These are phyloP conservation scores for Globisporangium sylvaticum DNA, from an alignment of 352 stramenopile species.

Conservation along the genomic window DNA sequence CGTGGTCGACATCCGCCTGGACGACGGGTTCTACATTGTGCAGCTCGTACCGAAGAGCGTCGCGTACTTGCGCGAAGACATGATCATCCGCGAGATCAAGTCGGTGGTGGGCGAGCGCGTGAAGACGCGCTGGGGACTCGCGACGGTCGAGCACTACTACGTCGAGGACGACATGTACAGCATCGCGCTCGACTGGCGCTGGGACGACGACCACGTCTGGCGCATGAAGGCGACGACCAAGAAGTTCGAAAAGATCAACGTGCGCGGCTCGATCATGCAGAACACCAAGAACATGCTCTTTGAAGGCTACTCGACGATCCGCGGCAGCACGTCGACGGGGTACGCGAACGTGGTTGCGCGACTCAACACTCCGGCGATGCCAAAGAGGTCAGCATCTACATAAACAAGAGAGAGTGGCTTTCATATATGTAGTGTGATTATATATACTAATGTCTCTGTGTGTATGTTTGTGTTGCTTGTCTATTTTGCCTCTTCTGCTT, in stretches of 20 bases:
- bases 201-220: conserved; percentile 86
- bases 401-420: background rate
- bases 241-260: conserved; percentile 81
- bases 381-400: background rate
- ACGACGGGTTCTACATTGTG: conserved; percentile 76
- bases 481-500: background rate
- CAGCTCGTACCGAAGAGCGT: conserved; percentile 69
- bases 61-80: conserved; percentile 62
- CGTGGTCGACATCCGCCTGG: conserved; percentile 61
- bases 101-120: conserved; percentile 78
- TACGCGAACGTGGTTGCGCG: conserved; percentile 54
- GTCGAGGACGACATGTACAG: conserved; percentile 88
- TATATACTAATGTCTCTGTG: conserved; percentile 4
- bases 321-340: conserved; percentile 42
- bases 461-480: background rate
- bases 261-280: conserved; percentile 62
- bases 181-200: conserved; percentile 85
- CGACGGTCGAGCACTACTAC: conserved; percentile 83
- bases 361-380: conserved; percentile 39
- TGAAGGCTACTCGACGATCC: conserved; percentile 71
- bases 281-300: conserved; percentile 81
- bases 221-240: conserved; percentile 89
- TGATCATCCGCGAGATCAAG: conserved; percentile 79
- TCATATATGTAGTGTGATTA: background rate
- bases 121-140: conserved; percentile 81